Evolutionary conservation across 2,329 filamentous ascomycete genomes (phyloP).

Genomic region (Exophiala calicioides): DNA sequence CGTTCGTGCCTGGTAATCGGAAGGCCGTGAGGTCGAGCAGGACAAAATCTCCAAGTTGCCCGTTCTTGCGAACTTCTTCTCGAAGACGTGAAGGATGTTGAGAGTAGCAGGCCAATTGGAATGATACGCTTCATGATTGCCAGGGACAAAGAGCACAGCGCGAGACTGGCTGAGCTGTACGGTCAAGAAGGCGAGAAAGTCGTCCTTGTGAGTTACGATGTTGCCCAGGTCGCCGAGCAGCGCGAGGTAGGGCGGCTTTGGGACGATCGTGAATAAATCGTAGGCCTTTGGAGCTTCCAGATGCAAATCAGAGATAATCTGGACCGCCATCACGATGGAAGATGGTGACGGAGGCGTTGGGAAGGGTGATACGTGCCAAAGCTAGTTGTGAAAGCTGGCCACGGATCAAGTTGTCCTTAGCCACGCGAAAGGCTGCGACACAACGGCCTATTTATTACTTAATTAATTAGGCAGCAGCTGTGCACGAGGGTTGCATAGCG

Average conservation of each 20-base stretch:
- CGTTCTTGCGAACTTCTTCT: conserved; percentile 5
- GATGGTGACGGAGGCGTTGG: no score
- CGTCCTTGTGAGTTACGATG: conserved; percentile 37
- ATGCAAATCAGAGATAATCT: conserved; percentile 62
- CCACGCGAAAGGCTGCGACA: no score
- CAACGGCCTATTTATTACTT: no score
- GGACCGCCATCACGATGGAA: conserved; percentile 26
- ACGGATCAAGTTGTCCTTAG: no score
- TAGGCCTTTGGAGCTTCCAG: conserved; percentile 55
- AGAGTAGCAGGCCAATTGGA: conserved; percentile 25
- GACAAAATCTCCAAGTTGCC: conserved; percentile 39
- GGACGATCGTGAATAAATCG: conserved; percentile 49
- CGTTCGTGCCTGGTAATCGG: conserved; percentile 37
- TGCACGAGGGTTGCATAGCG: no score
- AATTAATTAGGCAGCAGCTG: no score
- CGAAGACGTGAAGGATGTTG: conserved; percentile 25
- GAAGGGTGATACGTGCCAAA: no score
- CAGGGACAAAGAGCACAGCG: conserved; percentile 54
- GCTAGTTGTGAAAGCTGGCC: no score
- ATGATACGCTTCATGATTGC: conserved; percentile 61
- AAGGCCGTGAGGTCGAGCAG: conserved; percentile 44
- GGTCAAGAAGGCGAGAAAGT: conserved; percentile 50
- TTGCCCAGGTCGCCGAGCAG: conserved; percentile 61
- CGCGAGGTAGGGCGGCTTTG: conserved; percentile 54
- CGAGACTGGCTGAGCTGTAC: conserved; percentile 52